These are phyloP conservation scores for Pleurotus sapidus DNA, from an alignment of 768 basidiomycete species.

Conservation along the genomic window DNA sequence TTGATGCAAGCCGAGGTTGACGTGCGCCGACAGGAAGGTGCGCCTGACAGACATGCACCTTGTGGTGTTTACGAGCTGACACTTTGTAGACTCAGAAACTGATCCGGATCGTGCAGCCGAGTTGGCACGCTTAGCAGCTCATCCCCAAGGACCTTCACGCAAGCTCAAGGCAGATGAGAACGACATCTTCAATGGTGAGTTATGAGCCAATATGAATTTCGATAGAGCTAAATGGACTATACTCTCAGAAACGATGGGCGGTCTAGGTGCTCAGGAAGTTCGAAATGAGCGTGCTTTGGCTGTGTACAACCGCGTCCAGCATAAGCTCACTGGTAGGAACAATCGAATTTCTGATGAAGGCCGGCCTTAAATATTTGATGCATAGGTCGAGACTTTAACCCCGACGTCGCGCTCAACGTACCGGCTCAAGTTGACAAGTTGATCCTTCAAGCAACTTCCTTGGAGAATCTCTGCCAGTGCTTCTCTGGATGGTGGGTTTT, in stretches of 20 bases:
- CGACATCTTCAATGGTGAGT: constrained; percentile 85
- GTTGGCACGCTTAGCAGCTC: constrained; percentile 61
- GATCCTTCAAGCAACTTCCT: constrained; percentile 87
- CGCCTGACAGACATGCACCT: constrained; percentile 10
- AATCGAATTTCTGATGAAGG: neutral
- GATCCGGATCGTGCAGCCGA: constrained; percentile 60
- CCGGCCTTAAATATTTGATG: constrained; percentile 1
- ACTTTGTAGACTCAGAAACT: constrained; percentile 33
- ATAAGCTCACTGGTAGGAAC: constrained; percentile 84
- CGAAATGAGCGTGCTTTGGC: constrained; percentile 88
- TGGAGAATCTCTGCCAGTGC: constrained; percentile 96
- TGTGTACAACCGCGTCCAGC: constrained; percentile 92
- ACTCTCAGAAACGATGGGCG: constrained; percentile 39
- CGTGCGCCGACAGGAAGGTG: constrained; percentile 66
- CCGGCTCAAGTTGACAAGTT: constrained; percentile 86
- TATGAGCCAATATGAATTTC: neutral
- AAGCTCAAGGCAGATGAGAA: constrained; percentile 91
- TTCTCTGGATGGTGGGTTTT: constrained; percentile 85
- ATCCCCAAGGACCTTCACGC: constrained; percentile 77
- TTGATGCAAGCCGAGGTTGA: constrained; percentile 85
- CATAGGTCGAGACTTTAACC: constrained; percentile 90
- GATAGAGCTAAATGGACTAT: neutral
- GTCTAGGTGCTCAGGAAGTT: constrained; percentile 73
- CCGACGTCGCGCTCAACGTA: constrained; percentile 71
- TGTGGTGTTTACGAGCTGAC: neutral